Evolutionary conservation across 345 rosid genomes (phyloP).

Genomic region (Eucalyptus curtisii): DNA sequence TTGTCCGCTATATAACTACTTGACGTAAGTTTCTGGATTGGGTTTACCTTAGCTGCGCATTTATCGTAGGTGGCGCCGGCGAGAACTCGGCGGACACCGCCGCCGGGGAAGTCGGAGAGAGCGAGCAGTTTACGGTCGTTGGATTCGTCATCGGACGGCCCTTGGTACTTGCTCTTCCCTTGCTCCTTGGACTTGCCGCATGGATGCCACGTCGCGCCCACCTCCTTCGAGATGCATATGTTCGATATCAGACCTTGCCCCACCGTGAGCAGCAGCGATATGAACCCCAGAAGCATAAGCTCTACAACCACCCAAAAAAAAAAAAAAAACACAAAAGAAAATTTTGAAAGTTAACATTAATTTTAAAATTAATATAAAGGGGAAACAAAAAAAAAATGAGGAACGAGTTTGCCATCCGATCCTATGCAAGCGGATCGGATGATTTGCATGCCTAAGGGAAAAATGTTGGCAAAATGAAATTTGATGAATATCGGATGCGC

Average conservation of each 20-base stretch:
- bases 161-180: neutral
- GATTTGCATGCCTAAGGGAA: neutral
- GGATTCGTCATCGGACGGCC: neutral
- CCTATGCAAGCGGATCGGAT: neutral
- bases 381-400: neutral
- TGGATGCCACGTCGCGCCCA: constrained; percentile 63
- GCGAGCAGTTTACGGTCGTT: constrained; percentile 31
- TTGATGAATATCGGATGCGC: neutral
- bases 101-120: constrained; percentile 1
- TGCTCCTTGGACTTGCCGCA: constrained; percentile 10
- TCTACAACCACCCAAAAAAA: constrained; percentile 15
- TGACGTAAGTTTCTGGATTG: neutral
- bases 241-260: constrained; percentile 29
- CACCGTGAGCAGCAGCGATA: constrained; percentile 69
- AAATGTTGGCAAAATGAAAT: neutral
- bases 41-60: constrained; percentile 31
- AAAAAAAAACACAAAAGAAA: too few species aligned
- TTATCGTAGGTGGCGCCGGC: constrained; percentile 22
- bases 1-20: neutral
- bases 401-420: neutral
- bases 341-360: neutral
- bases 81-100: constrained; percentile 25
- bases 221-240: constrained; percentile 46
- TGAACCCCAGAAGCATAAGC: constrained; percentile 84
- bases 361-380: neutral